Evolutionary conservation across 306 rosid species (phyloP).

Genomic region (Mimosa pudica): DNA sequence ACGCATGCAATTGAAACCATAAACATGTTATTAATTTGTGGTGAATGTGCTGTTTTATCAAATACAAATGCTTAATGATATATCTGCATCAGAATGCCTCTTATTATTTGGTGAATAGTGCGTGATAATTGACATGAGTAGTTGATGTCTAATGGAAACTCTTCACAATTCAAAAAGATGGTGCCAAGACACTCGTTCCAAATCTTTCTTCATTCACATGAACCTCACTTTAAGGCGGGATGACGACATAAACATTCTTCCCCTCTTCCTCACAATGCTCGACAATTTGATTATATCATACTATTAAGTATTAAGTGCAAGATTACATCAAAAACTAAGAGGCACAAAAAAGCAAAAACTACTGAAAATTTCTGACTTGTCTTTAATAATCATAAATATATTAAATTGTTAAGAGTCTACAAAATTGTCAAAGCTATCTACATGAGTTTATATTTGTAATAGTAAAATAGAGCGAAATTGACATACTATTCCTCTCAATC

Average conservation of each 20-base stretch:
- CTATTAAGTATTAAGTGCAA: background rate
- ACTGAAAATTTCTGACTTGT: background rate
- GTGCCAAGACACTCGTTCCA: too few species aligned
- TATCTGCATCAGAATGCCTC: background rate
- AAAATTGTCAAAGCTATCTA: background rate
- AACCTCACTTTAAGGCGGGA: background rate
- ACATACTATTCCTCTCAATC: background rate
- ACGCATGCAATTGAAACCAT: too few species aligned
- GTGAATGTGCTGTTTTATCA: too few species aligned
- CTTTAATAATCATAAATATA: background rate
- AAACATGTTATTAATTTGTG: too few species aligned
- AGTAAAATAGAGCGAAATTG: conserved; percentile 7
- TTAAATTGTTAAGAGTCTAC: background rate
- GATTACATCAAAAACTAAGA: background rate
- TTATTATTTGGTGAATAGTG: background rate
- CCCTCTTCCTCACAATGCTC: background rate
- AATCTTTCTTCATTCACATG: conserved; percentile 6
- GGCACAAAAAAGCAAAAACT: too few species aligned
- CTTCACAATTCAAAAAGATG: too few species aligned
- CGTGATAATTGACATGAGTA: background rate
- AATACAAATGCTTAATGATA: background rate
- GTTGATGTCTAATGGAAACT: background rate
- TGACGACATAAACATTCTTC: too few species aligned
- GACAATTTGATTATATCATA: background rate
- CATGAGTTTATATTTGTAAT: background rate